Evolutionary conservation across 768 basidiomycete species (phyloP).

Genomic region (Candolleomyces eurysporus): DNA sequence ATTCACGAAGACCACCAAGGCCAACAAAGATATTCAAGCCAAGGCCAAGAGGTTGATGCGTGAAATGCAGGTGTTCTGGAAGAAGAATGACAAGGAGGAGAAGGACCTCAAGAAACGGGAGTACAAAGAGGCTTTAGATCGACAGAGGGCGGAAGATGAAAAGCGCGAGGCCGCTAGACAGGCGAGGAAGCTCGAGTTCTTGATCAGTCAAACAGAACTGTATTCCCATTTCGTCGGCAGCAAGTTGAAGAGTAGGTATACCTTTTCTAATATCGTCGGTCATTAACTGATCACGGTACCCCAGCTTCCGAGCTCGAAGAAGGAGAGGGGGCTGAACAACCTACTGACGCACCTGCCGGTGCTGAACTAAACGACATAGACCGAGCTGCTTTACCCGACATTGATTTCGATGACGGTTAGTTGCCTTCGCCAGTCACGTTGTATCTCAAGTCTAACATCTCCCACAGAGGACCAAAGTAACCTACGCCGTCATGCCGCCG

Average conservation of each 20-base stretch:
- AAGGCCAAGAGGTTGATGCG: conserved; percentile 89
- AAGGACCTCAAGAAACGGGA: conserved; percentile 89
- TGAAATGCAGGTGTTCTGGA: conserved; percentile 97
- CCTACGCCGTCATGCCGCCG: conserved; percentile 77
- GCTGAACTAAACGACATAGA: conserved; percentile 59
- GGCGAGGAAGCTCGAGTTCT: conserved; percentile 94
- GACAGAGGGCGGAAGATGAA: conserved; percentile 87
- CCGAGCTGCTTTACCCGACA: conserved; percentile 55
- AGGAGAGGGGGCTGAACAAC: conserved; percentile 31
- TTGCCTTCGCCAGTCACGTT: conserved; percentile 18
- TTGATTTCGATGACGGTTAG: conserved; percentile 89
- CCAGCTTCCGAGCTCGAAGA: conserved; percentile 79
- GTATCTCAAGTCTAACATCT: conserved; percentile 7
- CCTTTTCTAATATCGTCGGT: conserved; percentile 1
- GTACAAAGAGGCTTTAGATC: conserved; percentile 90
- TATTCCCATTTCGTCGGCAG: conserved; percentile 99
- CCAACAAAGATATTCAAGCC: conserved; percentile 77
- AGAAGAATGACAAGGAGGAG: conserved; percentile 97
- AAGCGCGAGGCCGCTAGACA: conserved; percentile 91
- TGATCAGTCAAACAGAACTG: conserved; percentile 97
- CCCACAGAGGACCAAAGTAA: conserved; percentile 81
- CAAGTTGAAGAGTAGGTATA: conserved; percentile 80
- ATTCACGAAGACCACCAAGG: conserved; percentile 70
- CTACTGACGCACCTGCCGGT: conserved; percentile 45
- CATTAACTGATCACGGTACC: conserved; percentile 11